Percentiles rank a stretch among this genome's conserved stretches.
These are phyloP conservation scores for Massarina eburnea DNA, from an alignment of 2,329 filamentous ascomycete species.

Conservation along the genomic window DNA sequence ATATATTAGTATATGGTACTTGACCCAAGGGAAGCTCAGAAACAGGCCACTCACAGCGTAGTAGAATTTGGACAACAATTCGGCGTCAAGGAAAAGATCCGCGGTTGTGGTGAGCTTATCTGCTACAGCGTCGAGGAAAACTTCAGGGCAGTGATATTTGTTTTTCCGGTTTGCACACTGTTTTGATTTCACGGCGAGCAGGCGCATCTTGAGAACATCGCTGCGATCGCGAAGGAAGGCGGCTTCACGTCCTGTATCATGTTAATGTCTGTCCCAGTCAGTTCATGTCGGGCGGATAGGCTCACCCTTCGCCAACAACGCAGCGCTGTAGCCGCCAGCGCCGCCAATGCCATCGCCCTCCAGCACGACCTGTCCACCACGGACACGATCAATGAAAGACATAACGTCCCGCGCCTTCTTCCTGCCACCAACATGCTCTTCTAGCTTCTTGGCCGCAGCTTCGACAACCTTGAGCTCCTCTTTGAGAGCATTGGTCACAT, in stretches of 20 bases:
- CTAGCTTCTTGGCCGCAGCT: slow-evolving; percentile 71
- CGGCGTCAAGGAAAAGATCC: slow-evolving; percentile 95
- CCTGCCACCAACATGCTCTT: slow-evolving; percentile 75
- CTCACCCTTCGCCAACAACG: slow-evolving; percentile 78
- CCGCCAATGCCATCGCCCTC: slow-evolving; percentile 83
- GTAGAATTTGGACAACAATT: slow-evolving; percentile 95
- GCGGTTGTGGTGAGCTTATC: slow-evolving; percentile 93
- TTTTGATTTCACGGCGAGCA: slow-evolving; percentile 84
- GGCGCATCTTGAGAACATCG: slow-evolving; percentile 86
- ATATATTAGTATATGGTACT: neutral
- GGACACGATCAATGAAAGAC: slow-evolving; percentile 83
- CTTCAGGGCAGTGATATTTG: slow-evolving; percentile 95
- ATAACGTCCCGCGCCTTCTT: slow-evolving; percentile 89
- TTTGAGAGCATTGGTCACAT: slow-evolving; percentile 78
- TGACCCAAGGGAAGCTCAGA: neutral
- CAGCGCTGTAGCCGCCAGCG: slow-evolving; percentile 89
- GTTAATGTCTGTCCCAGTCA: slow-evolving; percentile 10
- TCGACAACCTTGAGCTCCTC: slow-evolving; percentile 86
- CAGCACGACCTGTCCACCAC: slow-evolving; percentile 80
- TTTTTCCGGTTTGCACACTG: slow-evolving; percentile 82
- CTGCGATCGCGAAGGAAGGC: slow-evolving; percentile 91
- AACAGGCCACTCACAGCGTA: slow-evolving; percentile 62
- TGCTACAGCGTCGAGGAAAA: slow-evolving; percentile 96
- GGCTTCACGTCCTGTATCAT: slow-evolving; percentile 74
- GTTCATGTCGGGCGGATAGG: neutral